Evolutionary conservation across 768 basidiomycete species (phyloP), one percentile per base, ranked within the genome.

Genomic region (Multifurca ochricompacta): DNA sequence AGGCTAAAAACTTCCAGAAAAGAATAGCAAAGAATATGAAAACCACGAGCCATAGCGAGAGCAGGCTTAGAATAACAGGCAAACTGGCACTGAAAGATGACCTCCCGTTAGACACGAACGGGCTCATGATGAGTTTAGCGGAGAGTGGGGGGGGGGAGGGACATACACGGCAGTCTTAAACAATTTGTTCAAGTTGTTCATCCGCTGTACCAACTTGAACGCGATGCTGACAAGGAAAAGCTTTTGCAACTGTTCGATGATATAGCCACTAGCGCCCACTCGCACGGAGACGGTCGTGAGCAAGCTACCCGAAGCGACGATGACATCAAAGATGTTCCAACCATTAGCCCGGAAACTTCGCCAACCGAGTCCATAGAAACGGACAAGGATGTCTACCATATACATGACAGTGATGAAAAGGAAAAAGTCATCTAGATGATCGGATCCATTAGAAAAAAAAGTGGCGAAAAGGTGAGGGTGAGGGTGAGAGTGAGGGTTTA

Each of bases 91-190:
- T 93, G 51, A 53, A 45, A n/a, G n/a, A n/a, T n/a, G n/a, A n/a
- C n/a, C n/a, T n/a, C n/a, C n/a, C n/a, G n/a, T n/a, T n/a, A n/a
- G n/a, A n/a, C n/a, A n/a, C 42, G 10, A 32, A 13, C 19, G 41
- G 14, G 11, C 16, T 23, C 31, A 35, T 6, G 48, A 50, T 27
- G n/a, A 53, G 19, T 19, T 34, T 37, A 44, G 52, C 11, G 21
- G 28, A 19, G 10, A 6, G 13, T 48, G 21, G 9, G 52, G 16
- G 19, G 8, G n/a, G 8, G n/a, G 6, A 8, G 5, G 39, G 8
- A 76, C 92, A 47, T 74, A 95, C 91, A 89, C 80, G 5, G 90
- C 88, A 16, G 92, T 96, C 73, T 97, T 97, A 79, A 97, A 97
- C 16, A 98, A 74, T 71, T 94, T 91, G 64, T 97, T 97, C 58